Conservation (phyloP, 306 rosid genomes). For the Acacia crassicarpa region DNA sequence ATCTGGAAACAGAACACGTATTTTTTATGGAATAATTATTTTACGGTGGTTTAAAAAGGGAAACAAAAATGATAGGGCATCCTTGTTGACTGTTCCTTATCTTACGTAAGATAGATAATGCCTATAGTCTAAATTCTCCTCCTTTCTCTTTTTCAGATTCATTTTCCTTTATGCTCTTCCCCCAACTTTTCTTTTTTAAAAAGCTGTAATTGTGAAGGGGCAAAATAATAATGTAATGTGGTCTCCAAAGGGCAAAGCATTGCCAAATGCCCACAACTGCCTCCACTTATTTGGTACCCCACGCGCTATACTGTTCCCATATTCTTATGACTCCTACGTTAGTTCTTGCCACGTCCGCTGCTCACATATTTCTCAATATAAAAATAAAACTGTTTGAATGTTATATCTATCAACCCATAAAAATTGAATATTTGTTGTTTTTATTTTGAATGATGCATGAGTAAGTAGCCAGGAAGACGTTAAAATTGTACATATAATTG, state of each 20-base stretch:
- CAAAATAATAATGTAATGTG: background rate
- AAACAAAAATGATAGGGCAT: background rate
- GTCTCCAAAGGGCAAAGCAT: background rate
- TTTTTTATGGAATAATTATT: background rate
- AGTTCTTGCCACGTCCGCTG: background rate
- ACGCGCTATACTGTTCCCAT: background rate
- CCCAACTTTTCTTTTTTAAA: rapidly evolving
- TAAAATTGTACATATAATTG: no score
- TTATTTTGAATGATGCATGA: no score
- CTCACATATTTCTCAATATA: background rate
- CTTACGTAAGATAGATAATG: background rate
- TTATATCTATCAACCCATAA: background rate
- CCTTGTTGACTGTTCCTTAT: background rate
- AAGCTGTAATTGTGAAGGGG: background rate
- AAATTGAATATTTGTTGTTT: no score
- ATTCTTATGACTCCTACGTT: background rate
- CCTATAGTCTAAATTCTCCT: background rate
- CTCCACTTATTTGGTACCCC: background rate
- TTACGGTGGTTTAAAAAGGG: background rate
- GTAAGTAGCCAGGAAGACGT: no score
- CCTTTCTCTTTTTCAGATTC: background rate
- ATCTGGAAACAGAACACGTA: background rate
- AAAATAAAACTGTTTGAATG: background rate
- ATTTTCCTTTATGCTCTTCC: background rate
- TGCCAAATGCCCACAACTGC: background rate